Percentiles rank a stretch among this genome's conserved stretches.
Conservation (phyloP, 2,329 filamentous ascomycete species). For the Microdochium paspali region DNA sequence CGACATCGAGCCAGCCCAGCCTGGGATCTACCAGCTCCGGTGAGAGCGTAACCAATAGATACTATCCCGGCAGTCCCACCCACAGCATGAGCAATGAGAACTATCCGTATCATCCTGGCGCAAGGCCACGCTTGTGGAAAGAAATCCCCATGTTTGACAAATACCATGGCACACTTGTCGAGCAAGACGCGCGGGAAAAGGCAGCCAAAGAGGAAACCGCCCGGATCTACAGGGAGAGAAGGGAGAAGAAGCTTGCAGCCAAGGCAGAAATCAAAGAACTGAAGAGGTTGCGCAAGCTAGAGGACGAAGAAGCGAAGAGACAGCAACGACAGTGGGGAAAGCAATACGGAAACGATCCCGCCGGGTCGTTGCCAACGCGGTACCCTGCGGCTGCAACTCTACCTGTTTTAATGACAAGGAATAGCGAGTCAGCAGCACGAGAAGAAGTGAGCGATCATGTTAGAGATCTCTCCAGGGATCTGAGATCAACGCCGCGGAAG, state of each 20-base stretch:
- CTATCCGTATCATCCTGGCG: background rate
- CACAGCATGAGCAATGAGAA: too few relatives aligned
- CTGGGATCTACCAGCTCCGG: background rate
- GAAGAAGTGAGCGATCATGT: background rate
- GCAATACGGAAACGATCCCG: background rate
- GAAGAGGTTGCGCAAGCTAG: background rate
- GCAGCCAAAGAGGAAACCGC: background rate
- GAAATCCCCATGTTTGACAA: background rate
- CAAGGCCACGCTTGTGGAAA: background rate
- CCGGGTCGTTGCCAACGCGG: background rate
- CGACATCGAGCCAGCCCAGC: background rate
- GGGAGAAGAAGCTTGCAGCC: background rate
- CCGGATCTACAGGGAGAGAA: background rate
- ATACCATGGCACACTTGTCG: background rate
- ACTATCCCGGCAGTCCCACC: background rate
- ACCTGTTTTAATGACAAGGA: background rate
- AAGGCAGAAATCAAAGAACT: background rate
- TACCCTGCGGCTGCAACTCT: background rate
- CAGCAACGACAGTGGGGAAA: too few relatives aligned
- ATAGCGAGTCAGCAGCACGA: too few relatives aligned
- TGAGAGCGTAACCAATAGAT: background rate
- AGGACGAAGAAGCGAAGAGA: background rate
- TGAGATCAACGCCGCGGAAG: background rate
- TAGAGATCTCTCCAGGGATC: background rate
- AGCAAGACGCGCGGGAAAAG: background rate